Evolutionary conservation across 495 filamentous ascomycete species (phyloP).

Genomic region (Aspergillus egyptiacus): DNA sequence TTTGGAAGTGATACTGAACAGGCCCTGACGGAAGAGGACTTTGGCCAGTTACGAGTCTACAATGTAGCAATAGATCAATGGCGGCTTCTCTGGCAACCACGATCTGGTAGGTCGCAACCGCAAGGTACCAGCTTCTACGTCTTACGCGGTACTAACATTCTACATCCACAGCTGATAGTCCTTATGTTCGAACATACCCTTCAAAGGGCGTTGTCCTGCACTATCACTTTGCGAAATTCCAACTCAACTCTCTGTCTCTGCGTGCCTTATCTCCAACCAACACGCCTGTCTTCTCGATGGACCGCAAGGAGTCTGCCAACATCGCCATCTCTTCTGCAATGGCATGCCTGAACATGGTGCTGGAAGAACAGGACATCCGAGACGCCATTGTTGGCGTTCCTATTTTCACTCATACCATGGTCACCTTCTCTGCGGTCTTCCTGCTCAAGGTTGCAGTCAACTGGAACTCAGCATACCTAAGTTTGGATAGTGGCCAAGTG

Average conservation of each 20-base stretch:
- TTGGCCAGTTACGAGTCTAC: conserved; percentile 45
- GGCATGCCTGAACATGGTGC: conserved; percentile 48
- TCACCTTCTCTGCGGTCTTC: conserved; percentile 53
- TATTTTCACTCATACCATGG: conserved; percentile 59
- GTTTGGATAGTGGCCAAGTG: conserved; percentile 39
- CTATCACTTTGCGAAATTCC: conserved; percentile 56
- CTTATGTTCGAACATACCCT: conserved; percentile 51
- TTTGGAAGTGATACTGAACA: conserved; percentile 53
- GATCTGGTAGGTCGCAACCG: conserved; percentile 36
- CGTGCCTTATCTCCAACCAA: conserved; percentile 46
- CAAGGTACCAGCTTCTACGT: conserved; percentile 1
- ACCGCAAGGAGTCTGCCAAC: conserved; percentile 50
- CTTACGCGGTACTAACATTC: neutral
- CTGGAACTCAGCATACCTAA: conserved; percentile 47
- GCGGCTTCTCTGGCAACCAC: conserved; percentile 51
- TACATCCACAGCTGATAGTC: conserved; percentile 36
- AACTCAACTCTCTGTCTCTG: conserved; percentile 54
- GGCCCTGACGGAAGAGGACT: conserved; percentile 47
- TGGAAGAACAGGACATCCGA: conserved; percentile 52
- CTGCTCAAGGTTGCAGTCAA: conserved; percentile 51
- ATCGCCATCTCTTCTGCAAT: conserved; percentile 53
- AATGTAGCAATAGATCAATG: conserved; percentile 53
- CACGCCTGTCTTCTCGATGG: conserved; percentile 46
- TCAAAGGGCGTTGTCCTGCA: conserved; percentile 55
- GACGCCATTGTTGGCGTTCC: conserved; percentile 54